These are phyloP conservation scores for Buxus sempervirens DNA, from an alignment of 164 flowering plant genomes.

Conservation along the genomic window DNA sequence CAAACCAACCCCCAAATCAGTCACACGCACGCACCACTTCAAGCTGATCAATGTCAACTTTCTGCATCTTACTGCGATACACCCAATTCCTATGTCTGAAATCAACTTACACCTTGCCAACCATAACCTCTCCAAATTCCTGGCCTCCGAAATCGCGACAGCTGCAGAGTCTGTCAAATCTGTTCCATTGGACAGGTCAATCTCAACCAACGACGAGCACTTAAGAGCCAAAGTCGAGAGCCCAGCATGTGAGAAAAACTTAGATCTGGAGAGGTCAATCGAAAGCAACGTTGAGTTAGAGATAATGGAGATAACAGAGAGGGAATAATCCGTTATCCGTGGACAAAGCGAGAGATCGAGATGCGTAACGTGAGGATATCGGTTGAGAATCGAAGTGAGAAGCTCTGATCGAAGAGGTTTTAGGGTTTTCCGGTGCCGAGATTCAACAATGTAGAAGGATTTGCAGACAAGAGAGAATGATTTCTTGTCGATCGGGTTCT, in stretches of 20 bases:
- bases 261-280: constrained; percentile 61
- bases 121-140: constrained; percentile 67
- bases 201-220: constrained; percentile 54
- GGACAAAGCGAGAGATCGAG: constrained; percentile 77
- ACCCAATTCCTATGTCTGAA: constrained; percentile 84
- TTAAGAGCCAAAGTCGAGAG: constrained; percentile 38
- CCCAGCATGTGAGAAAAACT: constrained; percentile 50
- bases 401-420: constrained; percentile 42
- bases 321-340: constrained; percentile 46
- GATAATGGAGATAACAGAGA: constrained; percentile 30
- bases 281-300: constrained; percentile 34
- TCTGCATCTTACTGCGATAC: constrained; percentile 84
- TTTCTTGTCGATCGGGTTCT: constrained; percentile 34
- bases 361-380: constrained; percentile 43
- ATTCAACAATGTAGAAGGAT: constrained; percentile 38
- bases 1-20: constrained; percentile 81
- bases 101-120: constrained; percentile 69
- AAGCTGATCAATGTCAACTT: constrained; percentile 62
- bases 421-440: constrained; percentile 44
- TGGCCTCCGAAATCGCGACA: constrained; percentile 62
- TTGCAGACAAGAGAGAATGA: constrained; percentile 54
- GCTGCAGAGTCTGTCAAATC: constrained; percentile 59
- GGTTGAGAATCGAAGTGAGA: constrained; percentile 33
- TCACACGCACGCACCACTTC: constrained; percentile 81
- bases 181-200: constrained; percentile 69